Percentiles rank a stretch among this genome's conserved stretches.
Evolutionary conservation across 306 rosid species (phyloP).

Genomic region (Pueraria montana): DNA sequence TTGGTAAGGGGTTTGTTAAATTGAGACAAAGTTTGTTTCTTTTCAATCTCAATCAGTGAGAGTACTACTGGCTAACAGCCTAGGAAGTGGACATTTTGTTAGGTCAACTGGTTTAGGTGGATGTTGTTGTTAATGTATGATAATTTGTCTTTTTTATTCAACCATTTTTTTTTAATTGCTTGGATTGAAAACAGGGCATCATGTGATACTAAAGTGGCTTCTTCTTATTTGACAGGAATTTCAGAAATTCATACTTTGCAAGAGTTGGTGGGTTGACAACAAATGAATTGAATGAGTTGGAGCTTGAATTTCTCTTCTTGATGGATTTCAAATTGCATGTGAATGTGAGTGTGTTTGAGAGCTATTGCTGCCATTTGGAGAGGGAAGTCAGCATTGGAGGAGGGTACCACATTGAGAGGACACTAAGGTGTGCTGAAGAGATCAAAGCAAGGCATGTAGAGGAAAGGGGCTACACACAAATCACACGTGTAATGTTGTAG

Average conservation of each 20-base stretch:
- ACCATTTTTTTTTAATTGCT: neutral
- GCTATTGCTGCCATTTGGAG: conserved; percentile 91
- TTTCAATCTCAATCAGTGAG: conserved; percentile 43
- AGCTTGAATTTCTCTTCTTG: conserved; percentile 87
- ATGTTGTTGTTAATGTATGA: conserved; percentile 1
- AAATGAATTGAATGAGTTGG: conserved; percentile 80
- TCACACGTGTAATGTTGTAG: conserved; percentile 75
- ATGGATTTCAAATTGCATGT: conserved; percentile 94
- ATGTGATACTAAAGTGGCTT: conserved; percentile 14
- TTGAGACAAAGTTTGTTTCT: conserved; percentile 28
- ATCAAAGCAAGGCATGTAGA: conserved; percentile 69
- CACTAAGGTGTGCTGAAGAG: conserved; percentile 87
- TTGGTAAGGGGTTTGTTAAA: conserved; percentile 39
- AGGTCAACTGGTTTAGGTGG: conserved; percentile 44
- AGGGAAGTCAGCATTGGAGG: conserved; percentile 98
- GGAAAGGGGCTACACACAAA: conserved; percentile 61
- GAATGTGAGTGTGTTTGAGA: conserved; percentile 96
- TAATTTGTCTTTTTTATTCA: neutral
- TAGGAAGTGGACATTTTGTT: conserved; percentile 37
- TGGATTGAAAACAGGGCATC: conserved; percentile 22
- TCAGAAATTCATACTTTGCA: conserved; percentile 86
- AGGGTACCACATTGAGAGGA: conserved; percentile 87
- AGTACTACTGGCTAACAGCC: conserved; percentile 40
- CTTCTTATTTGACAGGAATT: conserved; percentile 70
- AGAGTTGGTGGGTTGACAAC: conserved; percentile 89